Conservation (phyloP, 345 rosid species). For the Eucalyptus polybractea region DNA sequence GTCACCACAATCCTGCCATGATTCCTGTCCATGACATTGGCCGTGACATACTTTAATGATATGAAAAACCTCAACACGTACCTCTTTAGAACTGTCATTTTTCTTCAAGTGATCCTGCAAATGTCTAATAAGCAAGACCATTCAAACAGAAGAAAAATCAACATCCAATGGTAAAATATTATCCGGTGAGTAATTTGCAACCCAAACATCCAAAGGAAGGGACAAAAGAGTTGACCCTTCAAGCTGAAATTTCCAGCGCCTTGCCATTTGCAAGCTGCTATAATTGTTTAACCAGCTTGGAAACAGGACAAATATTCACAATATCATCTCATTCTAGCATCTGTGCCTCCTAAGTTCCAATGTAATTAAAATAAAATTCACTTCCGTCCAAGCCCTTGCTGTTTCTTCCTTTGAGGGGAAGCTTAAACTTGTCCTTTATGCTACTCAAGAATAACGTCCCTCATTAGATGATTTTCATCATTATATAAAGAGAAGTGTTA, state of each 20-base stretch:
- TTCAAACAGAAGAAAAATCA: not conserved
- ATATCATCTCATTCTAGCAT: not conserved
- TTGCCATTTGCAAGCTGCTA: not conserved
- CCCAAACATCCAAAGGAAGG: not conserved
- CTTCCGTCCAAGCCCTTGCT: not conserved
- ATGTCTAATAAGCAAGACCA: not conserved
- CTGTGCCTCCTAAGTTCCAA: not conserved
- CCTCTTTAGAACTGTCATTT: slow-evolving; percentile 60
- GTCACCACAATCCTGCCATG: slow-evolving; percentile 59
- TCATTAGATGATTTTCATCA: not conserved
- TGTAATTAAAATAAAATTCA: not conserved
- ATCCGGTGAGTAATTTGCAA: not conserved
- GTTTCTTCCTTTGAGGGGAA: not conserved
- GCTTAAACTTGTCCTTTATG: not conserved
- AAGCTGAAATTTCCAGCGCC: not conserved
- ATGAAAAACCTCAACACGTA: slow-evolving; percentile 55
- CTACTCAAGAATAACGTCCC: not conserved
- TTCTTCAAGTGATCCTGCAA: not conserved
- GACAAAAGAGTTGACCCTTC: not conserved
- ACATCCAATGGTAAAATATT: not conserved
- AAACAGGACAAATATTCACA: not conserved
- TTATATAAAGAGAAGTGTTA: not conserved
- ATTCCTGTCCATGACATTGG: slow-evolving; percentile 75
- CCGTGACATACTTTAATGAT: slow-evolving; percentile 68
- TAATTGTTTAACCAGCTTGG: not conserved